Base-by-base conservation (phyloP, 1,284 basidiomycete genomes). In the Apiotrichum porosum region DNA sequence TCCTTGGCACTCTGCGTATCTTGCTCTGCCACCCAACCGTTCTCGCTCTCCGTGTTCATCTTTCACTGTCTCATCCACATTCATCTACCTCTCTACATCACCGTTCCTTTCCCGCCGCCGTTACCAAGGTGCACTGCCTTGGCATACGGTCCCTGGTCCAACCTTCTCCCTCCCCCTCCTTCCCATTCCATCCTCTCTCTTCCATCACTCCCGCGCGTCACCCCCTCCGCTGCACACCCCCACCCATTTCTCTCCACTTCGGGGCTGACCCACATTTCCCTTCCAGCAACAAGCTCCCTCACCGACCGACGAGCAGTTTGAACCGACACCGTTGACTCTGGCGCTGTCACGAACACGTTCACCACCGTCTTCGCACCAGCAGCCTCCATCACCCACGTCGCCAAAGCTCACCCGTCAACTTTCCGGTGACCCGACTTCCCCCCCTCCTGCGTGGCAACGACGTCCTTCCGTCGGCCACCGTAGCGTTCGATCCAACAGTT, bases 381-480 rank as follows among this genome's bases (percentile, higher is more conserved):
- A 24, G 24, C 24, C 32, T 22, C 40, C 35, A 26, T 30, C 54
- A 1, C 52, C 47, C 23, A 43, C 43, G 10, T 45, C 51, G 6
- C 35, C 56, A 65, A 22, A 28, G 6, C 12, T 28, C 26, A 12
- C 8, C 26, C 57, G 62, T 6, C 60, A 60, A 30, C 49, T 69
- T 13, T 68, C 69, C 15, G 65, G 62, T 37, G 66, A 68, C 37
- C 66, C 65, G 9, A 63, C 67, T 18, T 58, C 60, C 4, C 66
- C 67, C 10, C 65, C 67, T 15, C 66, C 67, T 19, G 66, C 65
- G n/a, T 71, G 69, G 69, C 66, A 64, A 35, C 59, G 69, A 13
- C 56, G 69, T 9, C 47, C 58, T 9, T 44, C 51, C 19, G 18
- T 23, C 17, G 4, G 15, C 9, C n/a, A 17, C 8, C 22, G 28